Evolutionary conservation across 163 green algal genomes (phyloP), one percentile per base, ranked within the genome.

Genomic region (Volvox carteri): DNA sequence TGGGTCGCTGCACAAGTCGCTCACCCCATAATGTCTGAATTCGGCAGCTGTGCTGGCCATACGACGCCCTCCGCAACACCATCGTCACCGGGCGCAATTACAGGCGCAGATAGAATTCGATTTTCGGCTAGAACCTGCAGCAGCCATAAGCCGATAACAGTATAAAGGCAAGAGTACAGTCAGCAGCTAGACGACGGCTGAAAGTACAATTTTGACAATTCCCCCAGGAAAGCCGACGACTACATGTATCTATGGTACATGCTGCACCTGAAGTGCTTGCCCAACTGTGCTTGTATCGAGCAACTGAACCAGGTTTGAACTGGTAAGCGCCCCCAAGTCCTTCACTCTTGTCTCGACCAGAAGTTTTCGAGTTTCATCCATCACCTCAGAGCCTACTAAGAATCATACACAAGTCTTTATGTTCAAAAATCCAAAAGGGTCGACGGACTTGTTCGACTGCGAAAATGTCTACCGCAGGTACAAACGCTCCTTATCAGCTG

Each of bases 1-100:
- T 62, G 52, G 18, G 52, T 62, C 14, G 52, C 52, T 62, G 52
- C 52, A 62, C 52, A 44, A n/a, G n/a, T 23, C 30, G 72, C 77
- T 73, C 35, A 86, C 78, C 81, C 81, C 81, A 87, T 79, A 46
- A 87, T 80, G 81, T 87, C 81, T 41, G 42, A 67, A 11, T 65
- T 28, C 1, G 65, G 65, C 46, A 87, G 46, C 46, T 70, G 48
- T 18, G 81, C 46, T 9, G 81, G 81, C 81, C 81, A 87, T 2
- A 33, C 25, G 18, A 65, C 81, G 0, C 79, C 46, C 14, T 25
- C 44, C 6, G 42, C 79, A 4, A 25, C 7, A 14, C 60, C 42
- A n/a, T 37, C 14, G 4, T 42, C 46, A 1, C 18, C 81, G 1
- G 81, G 81, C 4, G 81, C 44, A 23, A 87, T 73, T 2, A 87